Percentiles rank a stretch among this genome's conserved stretches.
Conservation (phyloP, 495 filamentous ascomycete species). For the Talaromyces borbonicus region DNA sequence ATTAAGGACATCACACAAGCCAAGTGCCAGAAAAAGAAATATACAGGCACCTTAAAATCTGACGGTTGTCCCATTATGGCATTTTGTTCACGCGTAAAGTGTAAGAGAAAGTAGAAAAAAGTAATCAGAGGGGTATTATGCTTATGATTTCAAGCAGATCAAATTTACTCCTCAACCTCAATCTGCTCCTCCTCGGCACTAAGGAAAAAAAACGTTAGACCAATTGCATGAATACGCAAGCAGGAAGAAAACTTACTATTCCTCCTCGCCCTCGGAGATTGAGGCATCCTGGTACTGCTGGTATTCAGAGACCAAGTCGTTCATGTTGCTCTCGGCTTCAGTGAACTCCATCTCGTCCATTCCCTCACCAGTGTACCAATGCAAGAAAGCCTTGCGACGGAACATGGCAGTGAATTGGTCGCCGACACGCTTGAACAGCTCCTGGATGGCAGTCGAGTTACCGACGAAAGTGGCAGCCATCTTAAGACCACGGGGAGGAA, state of each 20-base stretch:
- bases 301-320: constrained; percentile 99
- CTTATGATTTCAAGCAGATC: constrained; percentile 1
- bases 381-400: constrained; percentile 99
- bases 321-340: constrained; percentile 99
- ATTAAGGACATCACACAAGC: constrained; percentile 1
- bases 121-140: constrained; percentile 3
- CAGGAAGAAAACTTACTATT: constrained; percentile 38
- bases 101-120: neutral
- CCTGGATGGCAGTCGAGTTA: constrained; percentile 99
- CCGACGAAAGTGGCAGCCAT: constrained; percentile 99
- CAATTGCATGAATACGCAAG: neutral
- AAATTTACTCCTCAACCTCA: constrained; percentile 34
- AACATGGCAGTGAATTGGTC: constrained; percentile 99
- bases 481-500: constrained; percentile 94
- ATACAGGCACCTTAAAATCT: neutral
- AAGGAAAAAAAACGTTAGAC: constrained; percentile 10
- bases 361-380: constrained; percentile 99
- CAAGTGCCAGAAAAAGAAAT: neutral
- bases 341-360: constrained; percentile 99
- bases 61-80: neutral
- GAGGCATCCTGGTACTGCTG: constrained; percentile 99
- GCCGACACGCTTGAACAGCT: constrained; percentile 99
- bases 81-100: neutral
- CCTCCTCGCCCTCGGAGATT: constrained; percentile 65
- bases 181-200: constrained; percentile 32